Evolutionary conservation across 1,284 basidiomycete genomes (phyloP), one percentile per base, ranked within the genome.

Genomic region (Tranzscheliella williamsii): DNA sequence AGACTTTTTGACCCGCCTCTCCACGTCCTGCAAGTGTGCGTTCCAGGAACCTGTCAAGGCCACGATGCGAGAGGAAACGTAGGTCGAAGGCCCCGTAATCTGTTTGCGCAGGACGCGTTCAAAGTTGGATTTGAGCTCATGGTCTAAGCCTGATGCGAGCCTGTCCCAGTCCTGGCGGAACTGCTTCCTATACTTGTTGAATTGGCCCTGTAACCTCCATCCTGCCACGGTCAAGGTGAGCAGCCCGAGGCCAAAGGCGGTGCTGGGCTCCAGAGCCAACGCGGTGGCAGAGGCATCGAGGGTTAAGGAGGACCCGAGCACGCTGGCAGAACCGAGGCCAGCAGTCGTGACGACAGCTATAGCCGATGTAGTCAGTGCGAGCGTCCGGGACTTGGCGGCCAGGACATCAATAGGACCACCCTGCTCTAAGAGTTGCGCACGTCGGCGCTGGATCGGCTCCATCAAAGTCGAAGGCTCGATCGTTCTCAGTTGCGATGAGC

Each of bases 81-180:
- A 22, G 4, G 32, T 37, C 6, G 48, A 46, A 5, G 52, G 41
- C 2, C 58, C 52, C 2, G 40, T 44, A 31, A 62, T 48, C 24
- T 62, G 47, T 7, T 41, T 18, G 2, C 24, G 32, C 31, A 62
- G 15, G 13, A 52, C 48, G 0, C 9, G 2, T 24, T 62, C 55
- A 5, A 62, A 54, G 27, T 57, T 51, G 24, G 22, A 11, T 36
- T 48, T 49, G 17, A 64, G 43, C 39, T 74, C 72, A n/a, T 58
- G 49, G 29, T 74, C 72, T 2, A 69, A 40, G 5, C 63, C 70
- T 12, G 60, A 32, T 7, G 60, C 62, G 12, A 70, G 42, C 4
- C 68, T 51, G 29, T 71, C 68, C 72, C 72, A 73, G 27, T 79
- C 77, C n/a, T 46, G 38, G 24, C 72, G 66, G 49, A 79, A 79